phyloP scores from a whole-genome alignment of 2,329 filamentous ascomycete species.

The Ascochyta koolunga region DNA sequence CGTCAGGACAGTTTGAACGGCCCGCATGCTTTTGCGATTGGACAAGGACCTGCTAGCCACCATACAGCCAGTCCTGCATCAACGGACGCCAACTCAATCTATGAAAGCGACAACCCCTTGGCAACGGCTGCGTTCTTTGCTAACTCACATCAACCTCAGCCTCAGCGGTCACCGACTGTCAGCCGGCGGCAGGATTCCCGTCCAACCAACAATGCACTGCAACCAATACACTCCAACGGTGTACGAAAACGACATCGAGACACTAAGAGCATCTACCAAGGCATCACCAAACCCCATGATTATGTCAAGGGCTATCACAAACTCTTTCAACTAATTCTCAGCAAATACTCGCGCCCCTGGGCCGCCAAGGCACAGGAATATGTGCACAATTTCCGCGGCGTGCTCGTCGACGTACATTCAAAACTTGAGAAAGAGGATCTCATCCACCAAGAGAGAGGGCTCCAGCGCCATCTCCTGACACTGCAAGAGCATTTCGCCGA shows the following conservation, averaged over 20 bases:
- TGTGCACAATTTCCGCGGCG: constrained; percentile 86
- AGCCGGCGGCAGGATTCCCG: constrained; percentile 34
- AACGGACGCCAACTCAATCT: constrained; percentile 45
- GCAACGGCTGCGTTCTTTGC: constrained; percentile 45
- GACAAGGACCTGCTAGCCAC: constrained; percentile 61
- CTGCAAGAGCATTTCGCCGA: constrained; percentile 91
- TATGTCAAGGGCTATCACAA: constrained; percentile 92
- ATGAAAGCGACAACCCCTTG: constrained; percentile 53
- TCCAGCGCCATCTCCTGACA: constrained; percentile 89
- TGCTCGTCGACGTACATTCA: constrained; percentile 89
- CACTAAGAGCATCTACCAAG: constrained; percentile 84
- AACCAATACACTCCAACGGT: constrained; percentile 40
- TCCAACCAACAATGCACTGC: constrained; percentile 37
- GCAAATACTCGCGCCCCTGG: constrained; percentile 77
- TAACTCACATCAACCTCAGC: constrained; percentile 38
- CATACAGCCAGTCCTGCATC: constrained; percentile 64
- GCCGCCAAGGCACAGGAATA: constrained; percentile 84
- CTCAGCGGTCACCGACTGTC: constrained; percentile 37
- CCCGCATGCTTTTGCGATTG: constrained; percentile 67
- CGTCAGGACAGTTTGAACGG: constrained; percentile 45
- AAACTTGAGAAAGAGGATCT: constrained; percentile 88
- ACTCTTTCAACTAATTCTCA: constrained; percentile 78
- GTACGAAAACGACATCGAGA: constrained; percentile 65
- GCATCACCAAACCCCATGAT: constrained; percentile 87
- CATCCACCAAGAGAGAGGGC: constrained; percentile 97